Conservation (phyloP, 164 flowering plant species). For the Magnolia kwangsiensis region DNA sequence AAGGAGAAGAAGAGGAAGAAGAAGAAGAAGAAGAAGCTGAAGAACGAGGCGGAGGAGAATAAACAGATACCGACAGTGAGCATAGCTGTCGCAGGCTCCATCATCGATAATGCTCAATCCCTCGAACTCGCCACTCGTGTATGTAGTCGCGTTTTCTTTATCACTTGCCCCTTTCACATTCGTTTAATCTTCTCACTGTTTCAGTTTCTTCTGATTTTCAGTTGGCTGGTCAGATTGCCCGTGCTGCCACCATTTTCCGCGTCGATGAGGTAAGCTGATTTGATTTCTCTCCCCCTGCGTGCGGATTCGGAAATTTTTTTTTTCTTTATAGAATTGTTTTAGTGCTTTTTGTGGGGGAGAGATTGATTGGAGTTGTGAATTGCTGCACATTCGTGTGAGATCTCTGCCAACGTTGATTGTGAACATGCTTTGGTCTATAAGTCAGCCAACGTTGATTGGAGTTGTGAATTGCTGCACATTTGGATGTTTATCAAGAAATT, state of each 20-base stretch:
- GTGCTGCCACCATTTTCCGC: slow-evolving; percentile 92
- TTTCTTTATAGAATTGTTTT: not conserved
- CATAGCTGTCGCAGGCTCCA: slow-evolving; percentile 83
- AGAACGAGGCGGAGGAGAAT: slow-evolving; percentile 12
- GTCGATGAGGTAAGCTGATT: slow-evolving; percentile 65
- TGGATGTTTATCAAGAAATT: too few relatives aligned
- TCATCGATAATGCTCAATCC: slow-evolving; percentile 85
- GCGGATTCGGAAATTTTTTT: too few relatives aligned
- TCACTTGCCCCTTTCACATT: not conserved
- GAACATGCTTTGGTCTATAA: too few relatives aligned
- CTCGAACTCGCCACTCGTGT: slow-evolving; percentile 90
- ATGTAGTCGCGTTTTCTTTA: slow-evolving; percentile 1
- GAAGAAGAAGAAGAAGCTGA: slow-evolving; percentile 23
- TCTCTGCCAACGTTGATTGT: too few relatives aligned
- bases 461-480: not conserved
- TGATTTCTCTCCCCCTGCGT: not conserved
- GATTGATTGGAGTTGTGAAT: not conserved
- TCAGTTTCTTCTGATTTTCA: slow-evolving; percentile 21
- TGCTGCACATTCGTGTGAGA: not conserved
- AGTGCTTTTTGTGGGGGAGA: not conserved
- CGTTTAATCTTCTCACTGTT: not conserved
- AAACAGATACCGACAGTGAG: slow-evolving; percentile 52
- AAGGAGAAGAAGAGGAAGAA: slow-evolving; percentile 27
- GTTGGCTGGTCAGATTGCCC: slow-evolving; percentile 97
- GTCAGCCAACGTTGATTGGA: not conserved